phyloP scores from a whole-genome alignment of 495 filamentous ascomycete genomes.

The Viridothelium virens region DNA sequence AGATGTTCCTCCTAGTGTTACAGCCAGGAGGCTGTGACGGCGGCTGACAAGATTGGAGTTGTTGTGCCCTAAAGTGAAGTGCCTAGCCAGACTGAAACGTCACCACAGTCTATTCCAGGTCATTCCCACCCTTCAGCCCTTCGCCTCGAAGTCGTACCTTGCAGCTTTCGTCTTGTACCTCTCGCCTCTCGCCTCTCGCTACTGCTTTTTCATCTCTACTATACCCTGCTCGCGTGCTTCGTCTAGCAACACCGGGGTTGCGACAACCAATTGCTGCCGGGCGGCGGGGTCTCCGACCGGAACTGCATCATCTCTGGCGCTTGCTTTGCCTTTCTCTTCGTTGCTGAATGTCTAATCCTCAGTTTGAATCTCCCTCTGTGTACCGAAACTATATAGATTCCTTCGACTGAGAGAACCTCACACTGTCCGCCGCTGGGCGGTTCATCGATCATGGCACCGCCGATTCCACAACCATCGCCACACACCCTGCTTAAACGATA shows the following conservation, averaged over 20 bases:
- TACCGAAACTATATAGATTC: no score
- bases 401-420: not conserved
- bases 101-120: not conserved
- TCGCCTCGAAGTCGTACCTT: not conserved
- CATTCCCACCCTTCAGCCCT: conserved; percentile 1
- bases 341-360: not conserved
- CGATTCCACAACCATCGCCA: not conserved
- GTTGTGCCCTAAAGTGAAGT: not conserved
- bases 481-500: not conserved
- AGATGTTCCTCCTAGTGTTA: no score
- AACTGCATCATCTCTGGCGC: not conserved
- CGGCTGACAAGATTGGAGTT: not conserved
- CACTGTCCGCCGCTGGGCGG: not conserved
- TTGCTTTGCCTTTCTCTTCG: no score
- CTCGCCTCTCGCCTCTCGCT: no score
- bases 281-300: not conserved
- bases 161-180: not conserved
- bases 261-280: not conserved
- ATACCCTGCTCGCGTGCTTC: no score
- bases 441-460: not conserved
- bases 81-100: conserved; percentile 9
- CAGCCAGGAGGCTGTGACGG: not conserved
- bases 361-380: not conserved
- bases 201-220: no score
- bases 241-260: no score